Evolutionary conservation across 2,329 filamentous ascomycete genomes (phyloP), one percentile per base, ranked within the genome.

Genomic region (Fusarium virguliforme): DNA sequence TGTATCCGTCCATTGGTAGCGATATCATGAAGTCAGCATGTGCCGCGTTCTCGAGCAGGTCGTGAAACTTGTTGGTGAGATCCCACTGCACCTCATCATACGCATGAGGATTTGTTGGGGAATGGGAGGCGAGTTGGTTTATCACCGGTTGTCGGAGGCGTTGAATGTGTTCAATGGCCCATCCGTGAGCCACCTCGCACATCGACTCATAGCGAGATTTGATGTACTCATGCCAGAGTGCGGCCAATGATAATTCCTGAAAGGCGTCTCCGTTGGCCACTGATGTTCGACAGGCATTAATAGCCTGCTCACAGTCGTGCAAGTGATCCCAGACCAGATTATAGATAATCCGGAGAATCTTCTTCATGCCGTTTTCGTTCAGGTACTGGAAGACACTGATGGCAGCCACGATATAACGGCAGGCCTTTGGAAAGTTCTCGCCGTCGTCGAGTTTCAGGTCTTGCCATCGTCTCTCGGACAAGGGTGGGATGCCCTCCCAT

Each of bases 1-100:
- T 70, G 24, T 79, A 79, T 0, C 77, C 77, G n/a, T 79, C 76
- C 13, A 69, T 76, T 4, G 77, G 74, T 10, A 79, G 28, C 32
- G 74, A 74, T 4, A 79, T 76, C 5, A 40, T 65, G 9, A 57
- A 76, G 34, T 79, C 76, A 1, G 77, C 75, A 1, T 75, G 63
- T 0, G 71, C 46, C 0, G 59, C 54, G 13, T 75, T 77, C 35
- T 75, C 69, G 1, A 40, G 13, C 0, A 79, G 58, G 18, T 79
- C 76, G 4, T 77, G 71, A 0, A 77, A 54, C 50, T 65, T 76
- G 62, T 77, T 64, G 7, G 67, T 65, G 2, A 79, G 30, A 5
- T 58, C 30, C 67, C 55, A 67, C 34, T 78, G 72, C 5, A 64
- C 55, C 0, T 62, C 60, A 22, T 71, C 67, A 4, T 30, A 34